Conservation (phyloP, 192 early-diverging fungal species). For the Umbelopsis ramanniana region DNA sequence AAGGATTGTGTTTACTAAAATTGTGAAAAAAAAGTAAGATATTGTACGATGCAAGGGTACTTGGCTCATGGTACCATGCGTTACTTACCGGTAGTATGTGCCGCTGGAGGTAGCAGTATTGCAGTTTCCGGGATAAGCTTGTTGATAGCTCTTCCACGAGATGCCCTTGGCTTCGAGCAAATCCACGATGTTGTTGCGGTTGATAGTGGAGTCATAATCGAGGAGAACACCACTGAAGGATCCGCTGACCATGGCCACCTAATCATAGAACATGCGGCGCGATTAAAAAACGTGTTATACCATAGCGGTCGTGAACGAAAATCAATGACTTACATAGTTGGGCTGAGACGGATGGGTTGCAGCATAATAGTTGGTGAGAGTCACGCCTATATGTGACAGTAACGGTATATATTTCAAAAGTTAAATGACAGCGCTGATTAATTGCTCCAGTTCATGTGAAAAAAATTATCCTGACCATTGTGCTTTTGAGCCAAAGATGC, state of each 20-base stretch:
- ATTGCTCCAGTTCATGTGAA: not conserved
- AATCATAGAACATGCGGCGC: not conserved
- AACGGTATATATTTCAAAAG: not conserved
- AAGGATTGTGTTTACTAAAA: slow-evolving; percentile 75
- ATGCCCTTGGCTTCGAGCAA: slow-evolving; percentile 57
- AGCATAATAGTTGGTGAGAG: slow-evolving; percentile 36
- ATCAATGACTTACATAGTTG: slow-evolving; percentile 30
- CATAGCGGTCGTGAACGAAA: not conserved
- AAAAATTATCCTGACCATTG: slow-evolving; percentile 16
- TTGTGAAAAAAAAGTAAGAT: not conserved
- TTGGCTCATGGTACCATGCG: not conserved
- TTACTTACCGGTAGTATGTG: slow-evolving; percentile 8
- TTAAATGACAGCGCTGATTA: not conserved
- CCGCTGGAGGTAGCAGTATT: slow-evolving; percentile 5
- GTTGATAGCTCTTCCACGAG: slow-evolving; percentile 64
- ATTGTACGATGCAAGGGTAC: not conserved
- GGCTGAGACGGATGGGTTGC: slow-evolving; percentile 41
- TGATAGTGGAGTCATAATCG: slow-evolving; percentile 49
- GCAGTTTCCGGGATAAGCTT: slow-evolving; percentile 50
- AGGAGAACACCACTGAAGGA: slow-evolving; percentile 36
- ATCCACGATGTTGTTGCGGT: slow-evolving; percentile 49
- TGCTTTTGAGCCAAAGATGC: slow-evolving; percentile 23
- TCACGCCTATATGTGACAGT: slow-evolving; percentile 11
- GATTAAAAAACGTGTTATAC: not conserved
- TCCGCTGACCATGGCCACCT: slow-evolving; percentile 45